Evolutionary conservation across 2,329 filamentous ascomycete species (phyloP), one percentile per base, ranked within the genome.

Genomic region (Calycina marina): DNA sequence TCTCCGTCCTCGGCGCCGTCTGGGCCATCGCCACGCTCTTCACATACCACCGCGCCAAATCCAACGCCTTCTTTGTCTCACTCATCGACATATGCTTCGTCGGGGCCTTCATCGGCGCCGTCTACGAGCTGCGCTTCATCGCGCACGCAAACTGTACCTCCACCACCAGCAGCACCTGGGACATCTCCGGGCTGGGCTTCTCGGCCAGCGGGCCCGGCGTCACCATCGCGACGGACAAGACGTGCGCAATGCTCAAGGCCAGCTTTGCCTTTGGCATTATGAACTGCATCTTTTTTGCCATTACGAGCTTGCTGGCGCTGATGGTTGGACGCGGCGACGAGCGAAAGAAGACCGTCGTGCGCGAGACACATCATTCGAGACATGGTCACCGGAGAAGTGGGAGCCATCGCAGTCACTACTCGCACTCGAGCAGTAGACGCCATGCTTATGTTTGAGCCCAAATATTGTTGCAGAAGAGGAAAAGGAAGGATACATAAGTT

Each of bases 181-280:
- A 66, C 45, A 52, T 69, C 32, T 63, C 65, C 30, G 62, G 85
- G 26, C 77, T 77, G 9, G 60, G 67, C 9, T 69, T 82, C 40
- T 62, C 57, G 41, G 69, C 69, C 26, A 60, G 57, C 17, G 54
- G 67, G 20, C 63, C 63, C 29, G 58, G 57, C 31, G 65, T 72
- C 37, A 55, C 64, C 25, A 50, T 75, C 25, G 56, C 66, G 32
- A 56, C 75, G 22, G 66, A 82, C 56, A 88, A 88, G 65, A 72
- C 73, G 4, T 96, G 88, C 59, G 71, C 78, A 30, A 90, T 94
- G 83, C 71, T 93, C 50, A 96, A 94, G 69, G 79, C 86, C 1
- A 69, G 65, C 44, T 96, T 84, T 58, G 88, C 84, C 3, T 76
- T 94, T 45, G 84, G 72, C 30, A 94, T 96, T 55, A 92, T 94